Evolutionary conservation across 2,329 filamentous ascomycete genomes (phyloP).

Genomic region (Aspergillus unguis): DNA sequence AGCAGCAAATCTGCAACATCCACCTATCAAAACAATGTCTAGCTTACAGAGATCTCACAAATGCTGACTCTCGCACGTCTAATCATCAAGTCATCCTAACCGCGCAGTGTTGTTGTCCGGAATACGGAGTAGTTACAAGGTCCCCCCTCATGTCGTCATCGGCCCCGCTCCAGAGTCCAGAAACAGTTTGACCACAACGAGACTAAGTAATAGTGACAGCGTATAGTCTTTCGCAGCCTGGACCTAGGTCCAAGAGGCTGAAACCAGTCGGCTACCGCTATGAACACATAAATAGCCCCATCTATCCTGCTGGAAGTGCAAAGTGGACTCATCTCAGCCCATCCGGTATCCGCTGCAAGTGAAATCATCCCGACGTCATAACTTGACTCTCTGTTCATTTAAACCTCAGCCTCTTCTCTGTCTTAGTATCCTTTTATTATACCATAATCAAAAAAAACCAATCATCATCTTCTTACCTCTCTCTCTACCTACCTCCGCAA

Average conservation of each 20-base stretch:
- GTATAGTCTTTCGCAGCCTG: no score
- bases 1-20: not conserved
- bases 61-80: not conserved
- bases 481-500: not conserved
- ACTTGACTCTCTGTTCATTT: not conserved
- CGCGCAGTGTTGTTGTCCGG: no score
- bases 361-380: slow-evolving; percentile 6
- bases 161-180: not conserved
- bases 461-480: not conserved
- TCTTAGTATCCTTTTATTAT: not conserved
- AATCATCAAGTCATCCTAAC: not conserved
- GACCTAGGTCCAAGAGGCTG: no score
- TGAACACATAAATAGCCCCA: slow-evolving; percentile 2
- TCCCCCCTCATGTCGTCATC: slow-evolving; percentile 16
- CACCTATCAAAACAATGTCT: no score
- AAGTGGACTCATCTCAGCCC: not conserved
- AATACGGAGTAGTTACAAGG: no score
- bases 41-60: not conserved
- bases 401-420: no score
- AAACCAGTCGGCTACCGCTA: not conserved
- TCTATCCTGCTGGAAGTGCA: not conserved
- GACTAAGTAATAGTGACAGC: no score
- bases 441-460: not conserved
- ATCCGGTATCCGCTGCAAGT: not conserved
- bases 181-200: not conserved